A percentile compares a stretch with the other conserved stretches of the same genome.
phyloP scores from a whole-genome alignment of 2,329 filamentous ascomycete species.

The Rasamsonia emersonii region DNA sequence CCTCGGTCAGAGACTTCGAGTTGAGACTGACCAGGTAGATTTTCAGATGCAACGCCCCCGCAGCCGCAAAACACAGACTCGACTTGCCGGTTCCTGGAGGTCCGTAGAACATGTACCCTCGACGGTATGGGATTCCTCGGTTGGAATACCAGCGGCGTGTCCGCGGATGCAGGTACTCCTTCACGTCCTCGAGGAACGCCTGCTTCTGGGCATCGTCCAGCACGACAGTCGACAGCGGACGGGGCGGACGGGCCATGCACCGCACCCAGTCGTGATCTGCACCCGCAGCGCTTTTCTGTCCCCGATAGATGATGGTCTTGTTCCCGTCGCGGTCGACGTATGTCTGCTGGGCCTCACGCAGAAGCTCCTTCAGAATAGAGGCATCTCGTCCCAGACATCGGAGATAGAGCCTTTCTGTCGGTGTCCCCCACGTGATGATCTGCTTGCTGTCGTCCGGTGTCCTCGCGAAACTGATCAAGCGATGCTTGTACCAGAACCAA shows the following conservation, averaged over 20 bases:
- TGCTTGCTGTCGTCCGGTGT: constrained; percentile 19
- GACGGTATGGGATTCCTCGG: constrained; percentile 74
- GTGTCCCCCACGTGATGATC: constrained; percentile 11
- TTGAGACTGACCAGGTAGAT: constrained; percentile 66
- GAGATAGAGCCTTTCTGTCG: constrained; percentile 24
- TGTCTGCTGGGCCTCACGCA: constrained; percentile 27
- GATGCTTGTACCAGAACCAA: constrained; percentile 58
- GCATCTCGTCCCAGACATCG: constrained; percentile 29
- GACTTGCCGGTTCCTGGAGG: constrained; percentile 75
- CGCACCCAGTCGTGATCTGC: constrained; percentile 21
- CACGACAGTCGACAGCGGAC: constrained; percentile 48
- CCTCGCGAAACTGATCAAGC: constrained; percentile 38
- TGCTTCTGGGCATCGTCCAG: constrained; percentile 43
- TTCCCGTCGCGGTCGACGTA: constrained; percentile 28
- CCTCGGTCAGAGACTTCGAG: constrained; percentile 54
- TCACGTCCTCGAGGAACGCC: constrained; percentile 45
- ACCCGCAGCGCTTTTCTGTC: constrained; percentile 14
- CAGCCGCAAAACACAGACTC: constrained; percentile 60
- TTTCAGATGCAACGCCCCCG: constrained; percentile 60
- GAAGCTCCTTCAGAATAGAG: constrained; percentile 23
- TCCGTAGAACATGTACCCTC: constrained; percentile 74
- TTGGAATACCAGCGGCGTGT: constrained; percentile 66
- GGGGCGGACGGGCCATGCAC: constrained; percentile 37
- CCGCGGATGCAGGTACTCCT: constrained; percentile 46
- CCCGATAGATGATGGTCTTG: constrained; percentile 32